Conservation (phyloP, 352 stramenopile species). For the Pythium aristosporum region DNA sequence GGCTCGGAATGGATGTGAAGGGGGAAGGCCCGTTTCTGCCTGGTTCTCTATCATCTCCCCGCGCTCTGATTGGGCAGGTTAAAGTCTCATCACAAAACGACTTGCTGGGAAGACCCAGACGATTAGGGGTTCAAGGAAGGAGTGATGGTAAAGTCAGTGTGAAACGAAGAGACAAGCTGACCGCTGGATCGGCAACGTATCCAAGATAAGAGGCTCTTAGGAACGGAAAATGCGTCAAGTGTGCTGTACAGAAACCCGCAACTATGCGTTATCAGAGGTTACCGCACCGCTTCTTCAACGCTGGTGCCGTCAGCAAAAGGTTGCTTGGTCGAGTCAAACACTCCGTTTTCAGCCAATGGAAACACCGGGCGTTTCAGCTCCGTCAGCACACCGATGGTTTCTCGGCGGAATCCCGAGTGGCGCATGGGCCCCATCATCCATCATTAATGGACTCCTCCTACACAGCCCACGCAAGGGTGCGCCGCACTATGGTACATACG, state of each 20-base stretch:
- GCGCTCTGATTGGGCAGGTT: background rate
- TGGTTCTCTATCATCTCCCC: background rate
- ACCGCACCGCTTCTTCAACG: background rate
- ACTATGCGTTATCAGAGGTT: background rate
- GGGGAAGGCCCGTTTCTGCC: background rate
- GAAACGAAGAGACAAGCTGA: constrained; percentile 11
- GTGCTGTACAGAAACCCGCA: background rate
- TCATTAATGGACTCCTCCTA: background rate
- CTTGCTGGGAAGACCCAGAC: constrained; percentile 17
- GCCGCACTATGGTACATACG: background rate
- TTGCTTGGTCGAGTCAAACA: background rate
- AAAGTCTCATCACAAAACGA: constrained; percentile 15
- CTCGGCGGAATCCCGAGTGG: background rate
- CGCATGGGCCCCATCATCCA: too few species aligned
- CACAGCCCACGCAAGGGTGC: background rate
- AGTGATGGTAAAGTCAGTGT: constrained; percentile 10
- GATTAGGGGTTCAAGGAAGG: constrained; percentile 25
- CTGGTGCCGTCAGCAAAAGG: constrained; percentile 5
- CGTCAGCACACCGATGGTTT: background rate
- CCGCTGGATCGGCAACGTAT: constrained; percentile 8
- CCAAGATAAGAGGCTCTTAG: constrained; percentile 5
- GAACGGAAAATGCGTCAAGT: background rate
- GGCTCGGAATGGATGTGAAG: too few species aligned
- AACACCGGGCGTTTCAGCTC: too few species aligned
- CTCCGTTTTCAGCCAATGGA: constrained; percentile 1